Evolutionary conservation across 345 rosid species (phyloP).

Genomic region (Lepidium sativum): DNA sequence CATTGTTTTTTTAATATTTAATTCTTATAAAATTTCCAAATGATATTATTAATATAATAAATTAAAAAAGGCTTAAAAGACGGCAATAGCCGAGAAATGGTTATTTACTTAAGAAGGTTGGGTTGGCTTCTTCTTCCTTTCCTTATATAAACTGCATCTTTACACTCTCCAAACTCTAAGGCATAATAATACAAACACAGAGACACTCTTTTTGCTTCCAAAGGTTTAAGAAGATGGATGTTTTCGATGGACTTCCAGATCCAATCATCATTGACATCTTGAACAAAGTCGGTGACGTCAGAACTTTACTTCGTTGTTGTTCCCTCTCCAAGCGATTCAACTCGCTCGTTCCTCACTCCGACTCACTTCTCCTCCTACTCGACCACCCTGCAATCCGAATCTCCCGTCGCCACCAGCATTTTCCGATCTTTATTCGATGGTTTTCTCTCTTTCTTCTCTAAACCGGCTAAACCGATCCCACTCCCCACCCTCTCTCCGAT

Average conservation of each 20-base stretch:
- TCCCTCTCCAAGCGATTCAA: slow-evolving; percentile 23
- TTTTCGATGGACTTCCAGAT: slow-evolving; percentile 25
- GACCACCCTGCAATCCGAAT: not conserved
- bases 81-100: slow-evolving; percentile 4
- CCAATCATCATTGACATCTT: slow-evolving; percentile 21
- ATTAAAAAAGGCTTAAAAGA: slow-evolving; percentile 6
- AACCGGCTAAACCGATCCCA: slow-evolving; percentile 11
- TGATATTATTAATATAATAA: not conserved
- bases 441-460: slow-evolving; percentile 13
- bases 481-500: not conserved
- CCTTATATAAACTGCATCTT: not conserved
- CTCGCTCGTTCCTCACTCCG: slow-evolving; percentile 23
- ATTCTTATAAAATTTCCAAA: too few species aligned
- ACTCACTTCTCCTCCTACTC: slow-evolving; percentile 20
- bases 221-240: slow-evolving; percentile 12
- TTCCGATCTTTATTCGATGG: slow-evolving; percentile 10
- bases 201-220: not conserved
- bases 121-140: not conserved
- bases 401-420: not conserved
- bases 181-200: not conserved
- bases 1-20: too few species aligned
- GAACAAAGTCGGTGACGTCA: slow-evolving; percentile 28
- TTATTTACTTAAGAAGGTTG: not conserved
- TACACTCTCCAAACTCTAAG: slow-evolving; percentile 16
- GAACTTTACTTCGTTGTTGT: slow-evolving; percentile 20